Base-by-base conservation (phyloP, 495 filamentous ascomycete genomes). In the Aspergillus ostianus region DNA sequence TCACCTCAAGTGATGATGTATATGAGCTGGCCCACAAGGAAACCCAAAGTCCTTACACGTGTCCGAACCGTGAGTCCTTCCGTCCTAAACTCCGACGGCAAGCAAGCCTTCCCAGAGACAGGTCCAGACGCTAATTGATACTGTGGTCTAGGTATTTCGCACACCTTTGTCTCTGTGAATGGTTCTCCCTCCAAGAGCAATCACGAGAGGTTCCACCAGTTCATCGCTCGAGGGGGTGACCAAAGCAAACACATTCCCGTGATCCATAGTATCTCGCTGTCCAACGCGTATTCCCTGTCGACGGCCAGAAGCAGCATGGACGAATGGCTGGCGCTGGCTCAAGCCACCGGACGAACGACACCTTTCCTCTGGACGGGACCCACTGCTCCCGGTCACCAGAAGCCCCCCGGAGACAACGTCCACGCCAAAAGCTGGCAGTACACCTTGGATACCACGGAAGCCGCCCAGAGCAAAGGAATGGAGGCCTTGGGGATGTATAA, bases 361-460 rank as follows among this genome's bases (percentile, higher is more conserved):
- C 80, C 79, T 2, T 76, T 83, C 56, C 70, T 83, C 21, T 80
- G 77, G 72, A 46, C 81, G 12, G 75, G 78, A n/a, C 80, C 78
- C n/a, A 74, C 70, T n/a, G 74, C 78, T 8, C 72, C 74, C 15
- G 78, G 77, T 8, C 70, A 76, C 60, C 71, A 70, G 46, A 74
- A 75, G 18, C 51, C 59, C 23, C 18, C 61, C 41, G 60, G 63
- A 27, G 72, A 73, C 55, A 58, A 71, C 55, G 61, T 67, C 50
- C 67, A 75, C 56, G 71, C 73, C 6, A 73, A 70, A 57, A 78
- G 76, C 52, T 78, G 74, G 76, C 70, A 77, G 53, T 80, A 77
- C 56, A 76, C 72, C 5, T 53, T 73, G 19, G 69, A 77, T 56
- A 71, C 77, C 18, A 61, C 61, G 20, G 65, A 69, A 45, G 70